phyloP scores from a whole-genome alignment of 257 asterid genomes.

The Solanum pimpinellifolium region DNA sequence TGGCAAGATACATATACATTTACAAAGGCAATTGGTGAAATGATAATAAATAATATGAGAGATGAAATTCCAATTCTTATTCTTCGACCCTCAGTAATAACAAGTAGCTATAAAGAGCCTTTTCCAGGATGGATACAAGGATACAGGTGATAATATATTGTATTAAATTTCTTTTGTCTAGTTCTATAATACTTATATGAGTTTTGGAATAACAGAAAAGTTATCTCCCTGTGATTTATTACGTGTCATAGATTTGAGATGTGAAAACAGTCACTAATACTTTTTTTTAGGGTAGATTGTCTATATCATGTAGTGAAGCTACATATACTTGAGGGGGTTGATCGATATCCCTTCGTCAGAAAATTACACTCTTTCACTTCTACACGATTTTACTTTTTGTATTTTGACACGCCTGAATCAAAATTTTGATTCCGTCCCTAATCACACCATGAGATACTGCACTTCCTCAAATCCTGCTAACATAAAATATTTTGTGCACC shows the following conservation, averaged over 20 bases:
- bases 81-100: slow-evolving; percentile 30
- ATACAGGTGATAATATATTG: slow-evolving; percentile 12
- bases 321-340: neutral
- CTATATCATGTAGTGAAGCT: neutral
- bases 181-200: neutral
- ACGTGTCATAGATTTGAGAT: neutral
- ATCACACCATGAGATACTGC: neutral
- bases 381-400: no score
- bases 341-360: no score
- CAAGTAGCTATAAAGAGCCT: slow-evolving; percentile 29
- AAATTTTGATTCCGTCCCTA: no score
- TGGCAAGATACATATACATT: slow-evolving; percentile 32
- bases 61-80: slow-evolving; percentile 35
- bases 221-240: no score
- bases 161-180: neutral
- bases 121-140: slow-evolving; percentile 64
- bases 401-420: no score
- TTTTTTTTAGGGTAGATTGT: neutral
- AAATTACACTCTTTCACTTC: neutral
- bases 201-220: no score
- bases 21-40: slow-evolving; percentile 47
- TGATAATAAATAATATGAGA: slow-evolving; percentile 29
- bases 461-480: no score
- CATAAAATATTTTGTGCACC: no score
- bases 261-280: neutral